Evolutionary conservation across 2,329 filamentous ascomycete genomes (phyloP).

Genomic region (Fusarium stilboides): DNA sequence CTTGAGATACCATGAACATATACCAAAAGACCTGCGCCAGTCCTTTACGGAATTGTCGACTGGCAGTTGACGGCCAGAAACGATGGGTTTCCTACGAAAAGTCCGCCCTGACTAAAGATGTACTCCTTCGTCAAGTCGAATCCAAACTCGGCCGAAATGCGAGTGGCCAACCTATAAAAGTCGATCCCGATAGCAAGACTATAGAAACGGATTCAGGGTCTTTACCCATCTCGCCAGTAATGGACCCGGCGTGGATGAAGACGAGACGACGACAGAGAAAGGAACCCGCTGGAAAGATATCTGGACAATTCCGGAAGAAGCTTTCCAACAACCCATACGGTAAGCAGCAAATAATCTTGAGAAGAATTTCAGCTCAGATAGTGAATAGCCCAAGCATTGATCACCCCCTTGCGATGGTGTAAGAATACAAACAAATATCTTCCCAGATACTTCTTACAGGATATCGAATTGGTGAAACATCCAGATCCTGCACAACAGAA

Average conservation of each 20-base stretch:
- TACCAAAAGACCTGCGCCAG: conserved; percentile 41
- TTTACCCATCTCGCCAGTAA: conserved; percentile 69
- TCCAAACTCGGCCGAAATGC: conserved; percentile 52
- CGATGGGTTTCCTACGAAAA: conserved; percentile 56
- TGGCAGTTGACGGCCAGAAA: conserved; percentile 29
- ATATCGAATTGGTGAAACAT: conserved; percentile 70
- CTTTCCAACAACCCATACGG: conserved; percentile 76
- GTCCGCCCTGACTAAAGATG: conserved; percentile 49
- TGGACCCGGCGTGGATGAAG: conserved; percentile 66
- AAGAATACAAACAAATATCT: conserved; percentile 63
- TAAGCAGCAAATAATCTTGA: conserved; percentile 52
- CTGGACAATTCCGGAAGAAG: conserved; percentile 68
- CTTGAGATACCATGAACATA: conserved; percentile 49
- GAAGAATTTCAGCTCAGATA: background rate
- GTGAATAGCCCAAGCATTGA: conserved; percentile 71
- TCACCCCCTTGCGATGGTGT: conserved; percentile 72
- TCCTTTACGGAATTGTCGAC: conserved; percentile 16
- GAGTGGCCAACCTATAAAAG: conserved; percentile 50
- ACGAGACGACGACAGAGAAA: conserved; percentile 61
- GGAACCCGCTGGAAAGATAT: conserved; percentile 50
- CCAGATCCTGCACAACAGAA: conserved; percentile 68
- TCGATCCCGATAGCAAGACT: conserved; percentile 60
- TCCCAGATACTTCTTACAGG: conserved; percentile 75
- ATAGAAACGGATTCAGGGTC: conserved; percentile 62
- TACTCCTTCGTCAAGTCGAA: conserved; percentile 53